A percentile compares a stretch with the other conserved stretches of the same genome.
These are phyloP conservation scores for Porphyrellus cyaneotinctus DNA, from an alignment of 768 basidiomycete genomes.

Conservation along the genomic window DNA sequence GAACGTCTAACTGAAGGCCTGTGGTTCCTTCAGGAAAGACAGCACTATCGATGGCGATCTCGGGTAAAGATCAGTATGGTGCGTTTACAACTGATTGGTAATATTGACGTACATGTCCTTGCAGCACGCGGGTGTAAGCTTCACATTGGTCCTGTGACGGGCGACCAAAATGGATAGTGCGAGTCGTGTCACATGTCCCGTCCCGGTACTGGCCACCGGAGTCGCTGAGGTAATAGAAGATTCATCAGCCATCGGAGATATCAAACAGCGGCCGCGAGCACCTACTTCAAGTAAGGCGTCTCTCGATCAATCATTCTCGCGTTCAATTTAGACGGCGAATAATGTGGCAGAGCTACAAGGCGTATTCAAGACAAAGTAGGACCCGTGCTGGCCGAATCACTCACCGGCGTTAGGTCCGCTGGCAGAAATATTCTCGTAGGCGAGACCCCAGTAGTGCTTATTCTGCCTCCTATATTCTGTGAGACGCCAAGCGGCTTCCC, in stretches of 20 bases:
- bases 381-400: slow-evolving; percentile 12
- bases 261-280: slow-evolving; percentile 9
- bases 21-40: slow-evolving; percentile 90
- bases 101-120: slow-evolving; percentile 78
- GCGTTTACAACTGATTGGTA: slow-evolving; percentile 13
- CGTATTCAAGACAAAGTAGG: background rate
- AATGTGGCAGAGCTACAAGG: slow-evolving; percentile 79
- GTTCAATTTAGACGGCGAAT: slow-evolving; percentile 65
- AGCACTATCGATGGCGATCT: slow-evolving; percentile 89
- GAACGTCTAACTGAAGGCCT: slow-evolving; percentile 77
- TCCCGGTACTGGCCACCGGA: slow-evolving; percentile 89
- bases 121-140: slow-evolving; percentile 91
- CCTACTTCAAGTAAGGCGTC: slow-evolving; percentile 86
- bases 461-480: slow-evolving; percentile 69
- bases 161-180: slow-evolving; percentile 84
- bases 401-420: slow-evolving; percentile 80
- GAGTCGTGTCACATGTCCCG: slow-evolving; percentile 84
- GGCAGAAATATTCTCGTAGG: slow-evolving; percentile 88
- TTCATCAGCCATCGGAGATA: slow-evolving; percentile 15
- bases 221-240: slow-evolving; percentile 51
- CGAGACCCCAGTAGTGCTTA: slow-evolving; percentile 77
- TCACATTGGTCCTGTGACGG: slow-evolving; percentile 82
- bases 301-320: slow-evolving; percentile 74
- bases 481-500: slow-evolving; percentile 83
- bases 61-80: slow-evolving; percentile 20